Evolutionary conservation across 2,329 filamentous ascomycete genomes (phyloP), one percentile per base, ranked within the genome.

Genomic region (Huntiella savannae): DNA sequence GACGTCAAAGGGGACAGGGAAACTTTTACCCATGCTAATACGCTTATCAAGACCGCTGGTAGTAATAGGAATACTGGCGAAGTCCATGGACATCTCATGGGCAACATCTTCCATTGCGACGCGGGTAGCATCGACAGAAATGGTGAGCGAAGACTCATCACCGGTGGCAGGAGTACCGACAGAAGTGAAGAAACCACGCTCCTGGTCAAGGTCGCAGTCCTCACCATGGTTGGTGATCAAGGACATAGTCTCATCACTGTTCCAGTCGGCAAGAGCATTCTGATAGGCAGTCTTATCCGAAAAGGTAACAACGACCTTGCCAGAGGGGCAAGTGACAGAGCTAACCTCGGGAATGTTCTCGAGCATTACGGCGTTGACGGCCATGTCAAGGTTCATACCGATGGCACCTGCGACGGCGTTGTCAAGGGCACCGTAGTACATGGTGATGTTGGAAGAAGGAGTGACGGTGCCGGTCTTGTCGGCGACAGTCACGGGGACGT

Each of bases 161-260:
- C 22, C 22, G 1, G 22, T 28, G 17, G 51, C 51, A 37, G 62
- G 51, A 33, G 54, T 55, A 2, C 65, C 49, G 19, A 51, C 50
- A 33, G 52, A 53, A 22, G 59, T 47, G 52, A 64, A 64, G 51
- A 63, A 60, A 5, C 62, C 59, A 33, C 63, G 58, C 53, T 65
- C 61, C 17, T 59, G 54, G 48, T 59, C 56, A 12, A 53, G 52
- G 46, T 65, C 61, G 49, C 63, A 65, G 49, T 62, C 56, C 32
- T 61, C 63, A 13, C 60, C 46, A 52, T 65, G 59, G 53, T 63
- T 66, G 12, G 63, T 66, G 50, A 67, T 57, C 42, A 67, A 51
- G 34, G 64, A 54, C 34, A 66, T 52, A 13, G 46, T 45, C 33
- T 50, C 45, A 1, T 51, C 46, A 1, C 19, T 32, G 17, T 37